Base-by-base conservation (phyloP, 2,329 filamentous ascomycete species). In the Fusarium sp. region DNA sequence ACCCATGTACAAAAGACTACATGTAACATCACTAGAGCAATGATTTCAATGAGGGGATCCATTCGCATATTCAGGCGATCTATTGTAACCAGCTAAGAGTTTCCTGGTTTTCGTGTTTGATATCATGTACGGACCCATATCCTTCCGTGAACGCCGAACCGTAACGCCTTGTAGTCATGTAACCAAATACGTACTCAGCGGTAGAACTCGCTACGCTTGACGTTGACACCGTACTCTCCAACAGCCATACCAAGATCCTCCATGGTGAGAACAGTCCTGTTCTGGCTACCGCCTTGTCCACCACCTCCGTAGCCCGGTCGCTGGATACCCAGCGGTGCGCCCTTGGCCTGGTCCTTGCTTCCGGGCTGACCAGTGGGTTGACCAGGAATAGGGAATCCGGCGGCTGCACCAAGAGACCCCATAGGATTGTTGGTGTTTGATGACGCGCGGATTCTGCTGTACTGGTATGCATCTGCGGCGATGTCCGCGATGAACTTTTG, bases 401-500 rank as follows among this genome's bases (percentile, higher is more conserved):
- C 92, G 3, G 90, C 92, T 2, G 92, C 93, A 66, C 93, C 94
- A 21, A 97, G 87, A 74, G 93, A 94, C 68, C 94, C 94, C 91
- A 98, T 95, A 2, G 94, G 93, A 83, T 97, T 98, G 81, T 95
- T 97, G 18, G 92, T 92, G 72, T 93, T 95, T 32, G 89, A 95
- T 28, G 94, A 96, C n/a, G 94, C 94, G 44, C 96, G 92, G 79
- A 99, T 98, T 60, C 96, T 94, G 69, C 93, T 95, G 87, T 98
- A 98, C 84, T 99, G 96, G 83, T 99, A 99, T 6, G 96, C 95
- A 82, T 99, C 96, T 64, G 96, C 95, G 4, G 96, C 96, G 74
- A 99, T 94, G 82, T 99, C 96, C 67, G 96, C 95, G 78, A 99
- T 94, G 87, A 99, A 99, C 82, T 99, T 99, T 81, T 99, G 96